A percentile compares a stretch with the other conserved stretches of the same genome.
phyloP scores from a whole-genome alignment of 371 early-diverging fungal genomes.

The Massospora cicadina region DNA sequence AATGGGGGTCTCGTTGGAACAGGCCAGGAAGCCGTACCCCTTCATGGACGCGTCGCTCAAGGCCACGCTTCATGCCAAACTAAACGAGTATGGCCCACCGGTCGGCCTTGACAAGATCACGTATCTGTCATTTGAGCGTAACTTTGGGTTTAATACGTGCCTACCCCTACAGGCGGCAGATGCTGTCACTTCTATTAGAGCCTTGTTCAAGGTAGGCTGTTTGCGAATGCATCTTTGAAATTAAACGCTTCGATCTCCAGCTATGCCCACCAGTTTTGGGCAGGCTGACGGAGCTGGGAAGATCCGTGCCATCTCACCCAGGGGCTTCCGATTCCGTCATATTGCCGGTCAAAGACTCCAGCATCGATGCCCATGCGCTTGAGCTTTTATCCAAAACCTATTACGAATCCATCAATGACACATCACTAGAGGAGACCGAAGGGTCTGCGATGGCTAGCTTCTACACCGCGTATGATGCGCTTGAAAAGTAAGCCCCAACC shows the following conservation, averaged over 20 bases:
- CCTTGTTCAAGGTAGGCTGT: not conserved
- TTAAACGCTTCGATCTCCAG: not conserved
- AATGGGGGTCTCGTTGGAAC: constrained; percentile 38
- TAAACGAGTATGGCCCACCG: not conserved
- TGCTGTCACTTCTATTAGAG: constrained; percentile 1
- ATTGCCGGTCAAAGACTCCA: not conserved
- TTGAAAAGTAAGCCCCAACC: constrained; percentile 4
- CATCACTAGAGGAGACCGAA: not conserved
- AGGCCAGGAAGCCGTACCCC: not conserved
- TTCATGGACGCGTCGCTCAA: not conserved
- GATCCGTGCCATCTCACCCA: not conserved
- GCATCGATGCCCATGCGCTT: not conserved
- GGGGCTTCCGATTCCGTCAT: not conserved
- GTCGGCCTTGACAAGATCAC: not conserved
- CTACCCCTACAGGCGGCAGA: not conserved
- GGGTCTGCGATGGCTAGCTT: not conserved
- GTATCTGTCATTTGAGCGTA: not conserved
- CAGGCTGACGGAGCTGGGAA: not conserved
- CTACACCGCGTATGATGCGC: not conserved
- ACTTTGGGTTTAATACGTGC: not conserved
- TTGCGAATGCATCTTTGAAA: not conserved
- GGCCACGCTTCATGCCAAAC: not conserved
- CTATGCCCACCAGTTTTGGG: not conserved
- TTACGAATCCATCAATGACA: not conserved
- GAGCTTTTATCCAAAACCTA: not conserved